Base-by-base conservation (phyloP, 331 rosid species). In the Pyrus hybrid region DNA sequence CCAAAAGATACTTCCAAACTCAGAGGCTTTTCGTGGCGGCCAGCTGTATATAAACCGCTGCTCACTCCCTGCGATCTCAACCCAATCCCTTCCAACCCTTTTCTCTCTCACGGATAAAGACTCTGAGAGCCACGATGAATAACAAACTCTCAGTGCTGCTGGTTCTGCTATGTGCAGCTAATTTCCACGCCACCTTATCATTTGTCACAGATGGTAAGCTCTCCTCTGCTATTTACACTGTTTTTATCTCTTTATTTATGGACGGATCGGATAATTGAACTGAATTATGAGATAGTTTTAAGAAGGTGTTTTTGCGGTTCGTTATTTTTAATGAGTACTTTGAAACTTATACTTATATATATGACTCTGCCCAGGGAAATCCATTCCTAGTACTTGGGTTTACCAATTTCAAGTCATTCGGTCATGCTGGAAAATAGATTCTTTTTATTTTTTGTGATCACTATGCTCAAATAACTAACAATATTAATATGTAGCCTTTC, bases 41-140 rank as follows among this genome's bases (percentile, higher is more conserved):
- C 47, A 67, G 79, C 81, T 58, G 70, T 58, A 86, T 91, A 89
- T 76, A 91, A 84, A 51, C 78, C 35, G 61, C 58, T 71, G 77
- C 71, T 69, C 13, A 26, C 77, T 41, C 23, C 25, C 13, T 10
- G 13, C 13, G 18, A 25, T 76, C 22, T 17, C 71, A 76, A 77
- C 83, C 51, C 84, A 49, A 67, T 35, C 25, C 71, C 67, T 63
- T 35, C 7, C 22, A 7, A 4, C 49, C 21, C 68, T 9, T 26
- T 26, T 26, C 28, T 62, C 69, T n/a, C 67, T n/a, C 35, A 21
- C 62, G 10, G 26, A n/a, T 20, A 5, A 3, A 10, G 68, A 66
- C 74, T 53, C 4, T 70, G 26, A 43, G 70, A 64, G 9, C 4
- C 53, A 84, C 41, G 77, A 86, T 80, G 97, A 70, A 79, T 25